Evolutionary conservation across 345 rosid genomes (phyloP), one percentile per base, ranked within the genome.

Genomic region (Eucalyptus grandis): DNA sequence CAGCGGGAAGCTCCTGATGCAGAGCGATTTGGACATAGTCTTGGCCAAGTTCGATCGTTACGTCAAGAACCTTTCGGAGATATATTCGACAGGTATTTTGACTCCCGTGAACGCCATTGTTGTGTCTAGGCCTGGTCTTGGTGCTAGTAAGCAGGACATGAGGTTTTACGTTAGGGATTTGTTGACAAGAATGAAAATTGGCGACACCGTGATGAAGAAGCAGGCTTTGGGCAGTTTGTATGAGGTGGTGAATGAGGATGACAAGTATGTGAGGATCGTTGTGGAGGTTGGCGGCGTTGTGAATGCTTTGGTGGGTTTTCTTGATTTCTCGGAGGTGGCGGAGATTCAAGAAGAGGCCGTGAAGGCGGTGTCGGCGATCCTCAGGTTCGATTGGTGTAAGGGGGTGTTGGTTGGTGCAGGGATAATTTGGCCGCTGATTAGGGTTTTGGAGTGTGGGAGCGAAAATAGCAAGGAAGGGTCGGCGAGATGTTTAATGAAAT

Each of bases 1-100:
- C 93, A 94, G 95, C 87, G 99, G 99, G 31, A 97, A 97, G 96
- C 98, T 98, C 24, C 90, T 97, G 94, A 98, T 98, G 99, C 99
- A 98, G 93, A 97, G 99, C 87, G 98, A 97, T 92, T 92, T 98
- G 88, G 99, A 98, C 90, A 92, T 95, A 8, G 87, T 96, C 86
- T 92, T 94, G 2, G 90, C 95, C 3, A 98, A 92, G 88, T 93
- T 97, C 72, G 98, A 96, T 56, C 87, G 86, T 1, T 95, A 94
- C 37, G 87, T 93, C 47, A 95, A 92, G 92, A 93, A 93, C 82
- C 93, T 98, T 26, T 91, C 95, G 65, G 95, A 93, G 92, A 90
- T 98, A 91, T 96, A 94, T 93, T 91, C 95, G 21, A 92, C 97
- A 60, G 98, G 98, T 88, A 91, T 96, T 89, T 89, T 97, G 82